Base-by-base conservation (phyloP, 2,329 filamentous ascomycete genomes). In the Aspergillus sp. region DNA sequence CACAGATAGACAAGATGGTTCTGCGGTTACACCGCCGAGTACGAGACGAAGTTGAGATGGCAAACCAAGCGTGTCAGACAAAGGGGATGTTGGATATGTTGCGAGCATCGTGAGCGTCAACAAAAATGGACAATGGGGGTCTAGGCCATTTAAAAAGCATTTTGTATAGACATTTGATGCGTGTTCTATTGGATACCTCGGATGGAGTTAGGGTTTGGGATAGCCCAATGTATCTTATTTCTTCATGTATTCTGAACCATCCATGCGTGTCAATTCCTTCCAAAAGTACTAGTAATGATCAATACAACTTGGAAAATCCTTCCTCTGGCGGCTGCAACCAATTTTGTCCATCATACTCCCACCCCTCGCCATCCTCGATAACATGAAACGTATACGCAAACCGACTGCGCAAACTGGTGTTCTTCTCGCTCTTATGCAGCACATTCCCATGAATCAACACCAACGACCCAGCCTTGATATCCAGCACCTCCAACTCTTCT, bases 311-410 rank as follows among this genome's bases (percentile, higher is more conserved):
- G 5, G 85, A 90, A 62, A 98, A 96, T 38, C 79, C 90, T 46
- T 78, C 79, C 36, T 75, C 73, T 0, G 88, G 85, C 48, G 90
- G 88, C 72, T 96, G 91, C 65, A 98, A 69, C 93, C 93, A 97
- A 69, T 98, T 98, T 68, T 77, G 77, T 69, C 78, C 78, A 68
- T 97, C 93, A 66, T 97, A 98, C 46, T 72, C 57, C 66, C 67
- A 70, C 8, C 67, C 73, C 39, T 82, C 73, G 19, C 85, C 79
- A 0, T 85, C 86, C 70, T 97, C 93, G 60, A 97, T 97, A 48
- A 94, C 80, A 72, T 98, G 93, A 66, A 97, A 98, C 0, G 93
- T 97, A 69, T 97, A 98, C 45, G 96, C 95, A 63, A 93, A 94
- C 55, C 91, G 77, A 26, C 90, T 89, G 74, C 88, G 91, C 53